Evolutionary conservation across 2,329 filamentous ascomycete species (phyloP), one percentile per base, ranked within the genome.

Genomic region (Apiospora marii): DNA sequence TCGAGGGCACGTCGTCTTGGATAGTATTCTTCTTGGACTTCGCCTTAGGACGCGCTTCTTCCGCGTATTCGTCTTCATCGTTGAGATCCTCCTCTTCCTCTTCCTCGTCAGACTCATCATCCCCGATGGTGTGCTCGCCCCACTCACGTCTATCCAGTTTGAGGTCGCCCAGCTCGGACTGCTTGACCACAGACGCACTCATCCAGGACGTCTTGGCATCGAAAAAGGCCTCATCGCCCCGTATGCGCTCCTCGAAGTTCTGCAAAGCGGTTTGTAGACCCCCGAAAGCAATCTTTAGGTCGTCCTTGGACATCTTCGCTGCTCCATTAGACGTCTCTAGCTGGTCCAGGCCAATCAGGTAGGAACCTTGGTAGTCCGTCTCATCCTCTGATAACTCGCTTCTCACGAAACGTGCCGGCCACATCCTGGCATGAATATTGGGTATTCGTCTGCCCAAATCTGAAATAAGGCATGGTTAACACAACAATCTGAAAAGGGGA

Each of bases 341-440:
- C 77, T 78, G 80, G 14, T 85, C 83, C 16, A 93, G 82, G 0
- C 91, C 91, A 27, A 92, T 84, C 2, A 93, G 84, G 77, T 92
- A 92, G 74, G 85, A 89, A 3, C 89, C 89, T 49, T 90, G 85
- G 74, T 90, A 91, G 73, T 92, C 89, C 43, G 34, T 77, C 72
- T 76, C 79, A 0, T 82, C 77, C 4, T 75, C 74, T 8, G 76
- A 74, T 4, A 73, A 72, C 10, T 74, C 74, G 2, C 74, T 69
- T 43, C 84, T 83, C 7, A 87, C 84, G 73, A 92, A 92, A 13
- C 89, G 85, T 8, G 85, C 87, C 1, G 91, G 91, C 91, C 91
- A 93, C 30, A 92, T 89, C 27, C 89, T 86, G 1, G 88, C 85
- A 67, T 87, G 81, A 4, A 92, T 76, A 1, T 82, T 79, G 0